Conservation (phyloP, 441 rosid species). For the Adansonia grandidieri region DNA sequence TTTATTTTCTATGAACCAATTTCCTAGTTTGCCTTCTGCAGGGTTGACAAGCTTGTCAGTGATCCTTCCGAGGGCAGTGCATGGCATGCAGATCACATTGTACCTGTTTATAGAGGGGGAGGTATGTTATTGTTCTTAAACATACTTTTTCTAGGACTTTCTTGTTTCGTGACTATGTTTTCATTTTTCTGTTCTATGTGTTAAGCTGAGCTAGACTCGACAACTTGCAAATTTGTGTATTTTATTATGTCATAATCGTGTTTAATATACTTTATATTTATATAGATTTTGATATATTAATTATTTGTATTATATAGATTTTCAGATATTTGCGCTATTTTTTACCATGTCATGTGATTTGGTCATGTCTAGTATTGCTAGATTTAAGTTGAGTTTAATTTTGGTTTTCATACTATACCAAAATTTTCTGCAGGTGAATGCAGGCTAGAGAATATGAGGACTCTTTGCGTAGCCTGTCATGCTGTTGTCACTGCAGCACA, state of each 20-base stretch:
- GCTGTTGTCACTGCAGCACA: constrained; percentile 82
- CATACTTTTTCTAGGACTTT: constrained; percentile 14
- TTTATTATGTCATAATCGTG: too few relatives aligned
- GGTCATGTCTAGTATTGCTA: too few relatives aligned
- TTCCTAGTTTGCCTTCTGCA: constrained; percentile 39
- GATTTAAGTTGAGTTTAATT: constrained; percentile 15
- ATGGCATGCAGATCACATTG: constrained; percentile 94
- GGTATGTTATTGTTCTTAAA: constrained; percentile 44
- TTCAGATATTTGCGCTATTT: too few relatives aligned
- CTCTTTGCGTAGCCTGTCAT: constrained; percentile 95
- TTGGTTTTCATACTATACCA: constrained; percentile 17
- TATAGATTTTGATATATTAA: too few relatives aligned
- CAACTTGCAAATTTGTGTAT: too few relatives aligned
- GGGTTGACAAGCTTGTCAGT: constrained; percentile 77
- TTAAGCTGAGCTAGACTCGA: too few relatives aligned
- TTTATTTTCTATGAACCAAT: constrained; percentile 13
- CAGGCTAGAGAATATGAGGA: constrained; percentile 93
- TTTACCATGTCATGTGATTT: too few relatives aligned
- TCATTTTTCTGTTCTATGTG: not conserved
- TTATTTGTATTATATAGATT: too few relatives aligned
- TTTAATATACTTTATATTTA: too few relatives aligned
- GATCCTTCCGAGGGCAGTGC: constrained; percentile 89
- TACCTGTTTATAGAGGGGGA: constrained; percentile 94
- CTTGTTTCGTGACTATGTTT: not conserved
- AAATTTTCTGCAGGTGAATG: constrained; percentile 69